phyloP scores from a whole-genome alignment of 2,329 filamentous ascomycete species.

The Neophaeococcomyces aloes region DNA sequence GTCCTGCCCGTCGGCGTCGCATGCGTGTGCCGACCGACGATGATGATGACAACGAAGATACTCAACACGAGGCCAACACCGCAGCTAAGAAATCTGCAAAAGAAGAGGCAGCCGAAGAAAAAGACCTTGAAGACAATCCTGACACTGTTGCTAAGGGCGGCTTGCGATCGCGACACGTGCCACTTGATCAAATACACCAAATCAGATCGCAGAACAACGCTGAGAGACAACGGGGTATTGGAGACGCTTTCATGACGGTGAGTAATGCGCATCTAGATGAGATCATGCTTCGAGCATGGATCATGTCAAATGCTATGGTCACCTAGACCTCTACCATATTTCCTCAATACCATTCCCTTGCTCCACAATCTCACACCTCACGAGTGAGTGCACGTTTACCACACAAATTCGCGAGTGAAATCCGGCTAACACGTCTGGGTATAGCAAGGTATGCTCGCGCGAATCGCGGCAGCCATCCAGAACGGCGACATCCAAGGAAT shows the following conservation, averaged over 20 bases:
- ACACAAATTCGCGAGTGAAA: neutral
- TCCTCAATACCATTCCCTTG: constrained; percentile 21
- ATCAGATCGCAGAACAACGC: constrained; percentile 55
- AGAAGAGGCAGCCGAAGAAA: constrained; percentile 15
- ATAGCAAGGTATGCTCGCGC: constrained; percentile 39
- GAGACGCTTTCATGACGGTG: constrained; percentile 48
- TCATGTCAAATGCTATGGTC: constrained; percentile 15
- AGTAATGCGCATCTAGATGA: constrained; percentile 23
- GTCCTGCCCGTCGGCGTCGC: constrained; percentile 17
- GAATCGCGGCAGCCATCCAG: constrained; percentile 34
- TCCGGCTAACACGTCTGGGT: constrained; percentile 8
- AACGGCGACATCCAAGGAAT: constrained; percentile 27
- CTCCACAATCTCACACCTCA: constrained; percentile 10
- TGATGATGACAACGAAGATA: constrained; percentile 9
- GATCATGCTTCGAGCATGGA: constrained; percentile 19
- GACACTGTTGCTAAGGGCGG: constrained; percentile 33
- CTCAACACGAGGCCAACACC: neutral
- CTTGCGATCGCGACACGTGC: constrained; percentile 45
- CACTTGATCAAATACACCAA: constrained; percentile 48
- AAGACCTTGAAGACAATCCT: constrained; percentile 17
- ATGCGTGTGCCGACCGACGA: constrained; percentile 11
- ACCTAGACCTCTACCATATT: constrained; percentile 16
- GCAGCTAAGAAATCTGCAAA: constrained; percentile 4
- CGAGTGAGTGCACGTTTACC: constrained; percentile 1
- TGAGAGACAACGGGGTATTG: constrained; percentile 46